Evolutionary conservation across 306 rosid genomes (phyloP).

Genomic region (Erythrophleum fordii): DNA sequence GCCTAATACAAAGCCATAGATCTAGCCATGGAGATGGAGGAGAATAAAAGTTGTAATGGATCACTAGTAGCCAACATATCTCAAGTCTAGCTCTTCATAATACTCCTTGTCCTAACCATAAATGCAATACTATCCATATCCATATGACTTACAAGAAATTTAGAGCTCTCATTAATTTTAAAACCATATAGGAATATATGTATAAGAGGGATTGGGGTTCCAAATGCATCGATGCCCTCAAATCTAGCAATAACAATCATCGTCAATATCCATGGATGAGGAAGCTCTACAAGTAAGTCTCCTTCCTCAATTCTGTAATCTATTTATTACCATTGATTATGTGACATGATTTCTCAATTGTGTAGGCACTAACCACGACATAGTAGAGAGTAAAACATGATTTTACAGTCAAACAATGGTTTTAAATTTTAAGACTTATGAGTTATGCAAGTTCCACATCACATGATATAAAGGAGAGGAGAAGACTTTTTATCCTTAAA

Average conservation of each 20-base stretch:
- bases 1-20: conserved; percentile 39
- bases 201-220: conserved; percentile 80
- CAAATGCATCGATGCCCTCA: conserved; percentile 61
- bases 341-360: conserved; percentile 45
- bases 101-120: conserved; percentile 67
- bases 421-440: no score
- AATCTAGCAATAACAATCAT: conserved; percentile 40
- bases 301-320: conserved; percentile 58
- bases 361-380: no score
- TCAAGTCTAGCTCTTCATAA: conserved; percentile 67
- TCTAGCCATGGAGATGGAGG: conserved; percentile 58
- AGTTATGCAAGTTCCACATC: no score
- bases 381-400: no score
- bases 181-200: conserved; percentile 72
- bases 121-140: conserved; percentile 73
- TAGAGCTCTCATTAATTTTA: conserved; percentile 57
- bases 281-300: conserved; percentile 69
- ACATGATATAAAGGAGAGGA: no score
- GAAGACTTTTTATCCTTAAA: no score
- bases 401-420: no score
- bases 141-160: conserved; percentile 78
- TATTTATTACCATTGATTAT: conserved; percentile 53
- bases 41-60: conserved; percentile 42
- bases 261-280: conserved; percentile 69
- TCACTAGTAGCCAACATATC: conserved; percentile 68